Evolutionary conservation across 2,329 filamentous ascomycete species (phyloP).

Genomic region (Fusarium paranaense): DNA sequence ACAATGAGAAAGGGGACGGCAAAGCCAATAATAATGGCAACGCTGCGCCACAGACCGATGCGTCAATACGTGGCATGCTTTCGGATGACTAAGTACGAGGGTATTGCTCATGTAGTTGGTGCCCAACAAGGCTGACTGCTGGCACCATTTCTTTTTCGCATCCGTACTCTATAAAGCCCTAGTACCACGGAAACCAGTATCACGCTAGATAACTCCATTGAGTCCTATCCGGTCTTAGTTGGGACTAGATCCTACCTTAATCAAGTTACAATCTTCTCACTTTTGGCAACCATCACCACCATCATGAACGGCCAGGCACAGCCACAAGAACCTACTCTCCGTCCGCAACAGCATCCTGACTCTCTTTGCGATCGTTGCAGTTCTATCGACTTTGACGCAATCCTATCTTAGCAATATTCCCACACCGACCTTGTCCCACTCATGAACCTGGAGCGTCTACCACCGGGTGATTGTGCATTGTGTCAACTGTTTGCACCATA

Average conservation of each 20-base stretch:
- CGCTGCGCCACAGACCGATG: not conserved
- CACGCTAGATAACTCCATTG: rapidly evolving
- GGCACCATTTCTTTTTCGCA: not conserved
- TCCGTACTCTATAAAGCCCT: not conserved
- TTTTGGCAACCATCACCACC: not conserved
- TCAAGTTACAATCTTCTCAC: not conserved
- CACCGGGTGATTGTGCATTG: not conserved
- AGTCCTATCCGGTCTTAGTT: not conserved
- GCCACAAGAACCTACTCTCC: not conserved
- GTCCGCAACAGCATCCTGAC: not conserved
- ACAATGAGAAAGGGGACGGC: not conserved
- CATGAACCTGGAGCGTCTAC: not conserved
- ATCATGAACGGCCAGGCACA: not conserved
- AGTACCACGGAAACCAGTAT: not conserved
- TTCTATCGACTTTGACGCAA: not conserved
- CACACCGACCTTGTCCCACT: too few relatives aligned
- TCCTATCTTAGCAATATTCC: not conserved
- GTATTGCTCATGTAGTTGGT: not conserved
- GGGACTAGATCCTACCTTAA: too few relatives aligned
- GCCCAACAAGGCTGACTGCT: not conserved
- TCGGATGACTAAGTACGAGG: not conserved
- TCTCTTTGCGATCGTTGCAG: not conserved
- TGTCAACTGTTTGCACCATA: not conserved
- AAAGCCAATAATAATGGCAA: not conserved
- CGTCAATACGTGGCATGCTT: not conserved